Conservation (phyloP, 371 early-diverging fungal species). For the Apophysomyces elegans region DNA sequence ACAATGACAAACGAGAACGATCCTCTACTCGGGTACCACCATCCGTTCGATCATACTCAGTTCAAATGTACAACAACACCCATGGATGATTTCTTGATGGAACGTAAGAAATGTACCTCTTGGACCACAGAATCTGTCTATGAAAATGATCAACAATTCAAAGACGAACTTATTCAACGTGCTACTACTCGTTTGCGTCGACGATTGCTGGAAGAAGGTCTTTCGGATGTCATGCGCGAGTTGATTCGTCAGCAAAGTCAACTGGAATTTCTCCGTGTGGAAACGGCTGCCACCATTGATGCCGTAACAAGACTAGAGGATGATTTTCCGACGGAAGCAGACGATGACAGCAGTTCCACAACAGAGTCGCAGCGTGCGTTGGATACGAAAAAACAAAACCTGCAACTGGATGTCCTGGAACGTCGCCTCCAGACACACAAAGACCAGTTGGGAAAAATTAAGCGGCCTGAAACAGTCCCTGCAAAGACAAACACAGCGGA, state of each 20-base stretch:
- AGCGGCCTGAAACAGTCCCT: neutral
- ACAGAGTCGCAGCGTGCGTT: constrained; percentile 8
- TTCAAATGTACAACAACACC: neutral
- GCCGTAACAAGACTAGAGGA: constrained; percentile 27
- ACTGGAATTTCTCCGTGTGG: constrained; percentile 33
- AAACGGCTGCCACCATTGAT: constrained; percentile 35
- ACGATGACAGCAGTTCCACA: constrained; percentile 12
- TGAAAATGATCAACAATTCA: constrained; percentile 1
- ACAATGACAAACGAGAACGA: constrained; percentile 7
- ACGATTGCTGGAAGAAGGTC: constrained; percentile 26
- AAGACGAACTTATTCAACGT: constrained; percentile 26
- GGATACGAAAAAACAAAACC: constrained; percentile 18
- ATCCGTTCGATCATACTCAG: neutral
- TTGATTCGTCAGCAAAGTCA: constrained; percentile 31
- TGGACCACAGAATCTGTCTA: neutral
- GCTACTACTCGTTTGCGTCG: constrained; percentile 29
- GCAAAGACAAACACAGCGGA: constrained; percentile 1
- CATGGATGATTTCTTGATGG: neutral
- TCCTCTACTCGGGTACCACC: neutral
- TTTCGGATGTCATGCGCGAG: constrained; percentile 34
- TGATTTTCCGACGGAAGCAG: constrained; percentile 10
- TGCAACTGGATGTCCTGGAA: constrained; percentile 42
- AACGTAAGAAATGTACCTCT: neutral
- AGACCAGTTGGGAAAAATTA: constrained; percentile 5
- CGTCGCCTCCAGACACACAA: constrained; percentile 27